Conservation (phyloP, 192 early-diverging fungal species). For the Entomortierella chlamydospora region DNA sequence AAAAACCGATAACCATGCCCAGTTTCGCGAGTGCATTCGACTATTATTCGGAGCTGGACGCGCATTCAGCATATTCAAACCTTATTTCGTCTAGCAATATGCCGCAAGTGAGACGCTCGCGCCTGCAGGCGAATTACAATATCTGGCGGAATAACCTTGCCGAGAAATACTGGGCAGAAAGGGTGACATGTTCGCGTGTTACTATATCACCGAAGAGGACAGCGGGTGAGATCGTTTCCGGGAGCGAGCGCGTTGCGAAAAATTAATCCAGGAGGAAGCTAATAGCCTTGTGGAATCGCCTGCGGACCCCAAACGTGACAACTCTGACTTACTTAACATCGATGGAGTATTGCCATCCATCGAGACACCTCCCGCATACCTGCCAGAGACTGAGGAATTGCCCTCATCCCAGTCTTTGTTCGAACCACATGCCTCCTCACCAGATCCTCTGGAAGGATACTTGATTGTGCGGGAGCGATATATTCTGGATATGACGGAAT, state of each 20-base stretch:
- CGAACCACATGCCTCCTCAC: no score
- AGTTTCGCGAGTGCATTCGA: slow-evolving; percentile 12
- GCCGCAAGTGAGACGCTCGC: background rate
- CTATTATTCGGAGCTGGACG: slow-evolving; percentile 5
- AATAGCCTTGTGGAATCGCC: no score
- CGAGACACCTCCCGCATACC: no score
- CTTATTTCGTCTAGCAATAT: slow-evolving; percentile 12
- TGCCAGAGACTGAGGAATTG: no score
- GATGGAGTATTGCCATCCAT: no score
- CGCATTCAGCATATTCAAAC: slow-evolving; percentile 17
- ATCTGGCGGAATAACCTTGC: slow-evolving; percentile 2
- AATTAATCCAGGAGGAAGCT: background rate
- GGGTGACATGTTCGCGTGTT: background rate
- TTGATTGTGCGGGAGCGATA: no score
- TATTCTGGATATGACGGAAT: no score
- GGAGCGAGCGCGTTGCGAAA: background rate
- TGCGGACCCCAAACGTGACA: no score
- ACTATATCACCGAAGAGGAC: background rate
- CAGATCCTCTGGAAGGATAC: no score
- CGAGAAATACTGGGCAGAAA: background rate
- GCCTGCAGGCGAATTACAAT: slow-evolving; percentile 1
- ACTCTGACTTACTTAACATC: no score
- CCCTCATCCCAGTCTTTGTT: no score
- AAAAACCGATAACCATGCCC: slow-evolving; percentile 15
- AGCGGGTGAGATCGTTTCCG: background rate